Evolutionary conservation across 305 asterid genomes (phyloP).

Genomic region (Euphrasia arctica): DNA sequence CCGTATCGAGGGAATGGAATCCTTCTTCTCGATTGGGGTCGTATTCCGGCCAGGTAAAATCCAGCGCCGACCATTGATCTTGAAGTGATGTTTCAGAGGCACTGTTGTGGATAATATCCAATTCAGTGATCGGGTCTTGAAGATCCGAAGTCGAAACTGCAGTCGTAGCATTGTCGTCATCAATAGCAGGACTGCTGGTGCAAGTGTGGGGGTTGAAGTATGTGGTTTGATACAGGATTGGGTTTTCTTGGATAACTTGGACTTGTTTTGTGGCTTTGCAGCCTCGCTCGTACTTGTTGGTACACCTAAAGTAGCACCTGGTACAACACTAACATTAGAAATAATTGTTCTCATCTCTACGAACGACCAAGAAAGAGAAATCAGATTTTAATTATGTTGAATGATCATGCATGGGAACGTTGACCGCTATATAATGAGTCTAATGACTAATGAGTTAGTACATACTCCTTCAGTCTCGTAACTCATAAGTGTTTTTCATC

Average conservation of each 20-base stretch:
- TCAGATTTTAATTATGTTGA: too few species aligned
- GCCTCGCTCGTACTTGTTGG: slow-evolving; percentile 47
- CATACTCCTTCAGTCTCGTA: too few species aligned
- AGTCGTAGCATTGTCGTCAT: neutral
- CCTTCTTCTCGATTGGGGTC: neutral
- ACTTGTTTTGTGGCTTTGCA: slow-evolving; percentile 78
- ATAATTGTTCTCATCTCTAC: too few species aligned
- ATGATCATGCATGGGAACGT: too few species aligned
- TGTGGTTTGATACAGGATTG: slow-evolving; percentile 43
- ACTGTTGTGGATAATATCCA: slow-evolving; percentile 1
- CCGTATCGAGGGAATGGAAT: slow-evolving; percentile 21
- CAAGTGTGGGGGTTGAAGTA: slow-evolving; percentile 68
- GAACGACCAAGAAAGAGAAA: too few species aligned
- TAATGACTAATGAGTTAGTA: too few species aligned
- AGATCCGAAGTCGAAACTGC: slow-evolving; percentile 24
- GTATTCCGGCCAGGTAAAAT: slow-evolving; percentile 13
- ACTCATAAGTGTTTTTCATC: too few species aligned
- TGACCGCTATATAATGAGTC: too few species aligned
- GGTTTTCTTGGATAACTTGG: slow-evolving; percentile 41
- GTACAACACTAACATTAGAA: neutral
- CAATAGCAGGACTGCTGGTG: neutral
- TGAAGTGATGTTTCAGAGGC: slow-evolving; percentile 29
- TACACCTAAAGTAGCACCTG: slow-evolving; percentile 84
- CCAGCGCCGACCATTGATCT: slow-evolving; percentile 22
- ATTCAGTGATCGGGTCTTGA: slow-evolving; percentile 20